A percentile compares a stretch with the other conserved stretches of the same genome.
Conservation (phyloP, 1,284 basidiomycete genomes). For the Boletellus deceptivus region DNA sequence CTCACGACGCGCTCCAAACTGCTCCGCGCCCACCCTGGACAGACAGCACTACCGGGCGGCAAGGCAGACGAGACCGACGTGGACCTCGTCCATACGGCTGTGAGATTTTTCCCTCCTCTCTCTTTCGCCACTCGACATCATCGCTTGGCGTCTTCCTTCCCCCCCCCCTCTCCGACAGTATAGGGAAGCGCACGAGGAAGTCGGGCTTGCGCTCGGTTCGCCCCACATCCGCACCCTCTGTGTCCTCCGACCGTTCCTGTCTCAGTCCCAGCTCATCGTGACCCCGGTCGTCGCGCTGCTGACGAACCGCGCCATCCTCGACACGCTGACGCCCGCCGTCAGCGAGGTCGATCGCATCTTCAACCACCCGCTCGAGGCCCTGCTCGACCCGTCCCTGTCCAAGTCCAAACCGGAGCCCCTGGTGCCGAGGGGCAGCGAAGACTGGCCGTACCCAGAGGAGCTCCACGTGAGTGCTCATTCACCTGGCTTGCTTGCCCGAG, state of each 20-base stretch:
- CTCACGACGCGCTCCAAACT: constrained; percentile 81
- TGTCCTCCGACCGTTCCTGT: constrained; percentile 69
- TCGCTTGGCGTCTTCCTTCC: neutral
- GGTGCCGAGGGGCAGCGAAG: constrained; percentile 55
- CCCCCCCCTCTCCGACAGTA: constrained; percentile 45
- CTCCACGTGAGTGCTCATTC: constrained; percentile 46
- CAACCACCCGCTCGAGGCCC: constrained; percentile 69
- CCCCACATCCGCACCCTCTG: constrained; percentile 64
- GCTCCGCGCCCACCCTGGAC: constrained; percentile 74
- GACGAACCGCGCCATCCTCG: constrained; percentile 50
- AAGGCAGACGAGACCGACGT: constrained; percentile 70
- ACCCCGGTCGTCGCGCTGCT: constrained; percentile 75
- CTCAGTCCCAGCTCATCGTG: constrained; percentile 58
- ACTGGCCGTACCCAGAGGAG: constrained; percentile 77
- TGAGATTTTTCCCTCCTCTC: constrained; percentile 38
- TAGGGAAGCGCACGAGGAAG: constrained; percentile 83
- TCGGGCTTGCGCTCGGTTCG: constrained; percentile 59
- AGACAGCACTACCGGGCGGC: constrained; percentile 83
- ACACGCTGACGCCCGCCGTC: constrained; percentile 51
- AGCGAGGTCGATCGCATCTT: constrained; percentile 80
- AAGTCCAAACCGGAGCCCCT: constrained; percentile 45
- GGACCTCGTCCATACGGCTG: constrained; percentile 68
- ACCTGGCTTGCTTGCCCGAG: no score
- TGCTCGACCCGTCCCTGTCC: constrained; percentile 58
- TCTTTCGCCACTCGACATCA: neutral